These are phyloP conservation scores for Penicillium cataractarum DNA, from an alignment of 495 filamentous ascomycete species.

Conservation along the genomic window DNA sequence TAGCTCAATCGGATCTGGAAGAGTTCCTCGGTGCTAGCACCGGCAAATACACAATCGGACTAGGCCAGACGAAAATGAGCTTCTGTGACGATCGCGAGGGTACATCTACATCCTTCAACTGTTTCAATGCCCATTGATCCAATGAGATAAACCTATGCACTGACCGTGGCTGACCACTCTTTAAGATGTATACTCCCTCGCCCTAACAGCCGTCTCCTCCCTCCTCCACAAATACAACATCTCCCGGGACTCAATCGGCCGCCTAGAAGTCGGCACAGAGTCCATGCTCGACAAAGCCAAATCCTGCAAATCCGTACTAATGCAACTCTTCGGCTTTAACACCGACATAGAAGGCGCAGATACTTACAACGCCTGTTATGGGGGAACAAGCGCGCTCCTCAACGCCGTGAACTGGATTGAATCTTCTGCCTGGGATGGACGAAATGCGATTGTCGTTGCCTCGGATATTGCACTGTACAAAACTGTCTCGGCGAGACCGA, in stretches of 20 bases:
- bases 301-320: slow-evolving; percentile 97
- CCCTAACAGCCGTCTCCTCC: slow-evolving; percentile 84
- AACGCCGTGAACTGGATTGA: slow-evolving; percentile 97
- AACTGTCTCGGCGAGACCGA: slow-evolving; percentile 90
- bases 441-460: slow-evolving; percentile 87
- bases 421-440: slow-evolving; percentile 95
- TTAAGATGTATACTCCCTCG: slow-evolving; percentile 93
- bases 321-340: slow-evolving; percentile 90
- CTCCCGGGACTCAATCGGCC: slow-evolving; percentile 83
- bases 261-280: slow-evolving; percentile 96
- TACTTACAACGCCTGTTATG: slow-evolving; percentile 98
- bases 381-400: slow-evolving; percentile 94
- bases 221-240: slow-evolving; percentile 91
- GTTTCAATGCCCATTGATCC: slow-evolving; percentile 8
- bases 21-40: slow-evolving; percentile 92
- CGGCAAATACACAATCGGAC: slow-evolving; percentile 98
- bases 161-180: not conserved
- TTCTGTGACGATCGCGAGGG: slow-evolving; percentile 99
- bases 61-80: slow-evolving; percentile 99
- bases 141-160: not conserved
- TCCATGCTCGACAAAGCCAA: slow-evolving; percentile 99
- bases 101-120: slow-evolving; percentile 40
- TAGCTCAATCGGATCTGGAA: slow-evolving; percentile 91
- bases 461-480: slow-evolving; percentile 98
- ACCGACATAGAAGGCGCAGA: slow-evolving; percentile 95